Percentiles rank a stretch among this genome's conserved stretches.
phyloP scores from a whole-genome alignment of 2,329 filamentous ascomycete species.

The Didymosphaeria variabile region DNA sequence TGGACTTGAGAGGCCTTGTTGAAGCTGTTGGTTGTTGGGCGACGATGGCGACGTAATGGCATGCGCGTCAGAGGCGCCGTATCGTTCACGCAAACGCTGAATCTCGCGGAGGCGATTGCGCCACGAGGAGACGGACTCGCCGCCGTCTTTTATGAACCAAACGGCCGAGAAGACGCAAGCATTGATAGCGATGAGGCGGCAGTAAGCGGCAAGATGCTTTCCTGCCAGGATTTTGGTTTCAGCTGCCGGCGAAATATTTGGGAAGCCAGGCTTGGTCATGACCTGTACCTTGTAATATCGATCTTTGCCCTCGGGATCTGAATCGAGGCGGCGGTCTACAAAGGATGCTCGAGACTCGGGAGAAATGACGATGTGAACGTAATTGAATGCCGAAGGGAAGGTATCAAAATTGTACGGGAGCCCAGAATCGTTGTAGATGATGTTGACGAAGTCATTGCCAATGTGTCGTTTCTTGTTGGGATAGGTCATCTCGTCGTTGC shows the following conservation, averaged over 20 bases:
- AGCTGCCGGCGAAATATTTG: conserved; percentile 87
- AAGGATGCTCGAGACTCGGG: conserved; percentile 84
- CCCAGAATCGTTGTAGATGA: conserved; percentile 98
- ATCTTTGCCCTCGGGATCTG: conserved; percentile 53
- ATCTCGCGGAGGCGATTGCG: conserved; percentile 86
- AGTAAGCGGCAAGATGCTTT: conserved; percentile 82
- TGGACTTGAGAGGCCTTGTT: conserved; percentile 37
- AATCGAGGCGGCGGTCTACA: conserved; percentile 61
- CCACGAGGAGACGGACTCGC: conserved; percentile 90
- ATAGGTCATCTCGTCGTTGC: conserved; percentile 74
- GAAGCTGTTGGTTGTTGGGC: conserved; percentile 22
- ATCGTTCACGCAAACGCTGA: conserved; percentile 76
- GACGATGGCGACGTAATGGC: conserved; percentile 32
- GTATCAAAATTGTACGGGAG: conserved; percentile 87
- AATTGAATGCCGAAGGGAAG: conserved; percentile 95
- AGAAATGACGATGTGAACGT: conserved; percentile 94
- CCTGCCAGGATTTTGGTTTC: conserved; percentile 89
- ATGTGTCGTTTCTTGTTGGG: conserved; percentile 93
- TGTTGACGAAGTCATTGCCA: conserved; percentile 97
- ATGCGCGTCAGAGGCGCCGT: conserved; percentile 30
- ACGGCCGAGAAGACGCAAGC: conserved; percentile 92
- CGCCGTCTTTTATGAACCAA: conserved; percentile 80
- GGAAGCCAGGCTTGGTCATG: conserved; percentile 87
- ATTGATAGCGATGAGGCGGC: conserved; percentile 88
- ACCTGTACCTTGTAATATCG: conserved; percentile 89